Base-by-base conservation (phyloP, 148 eudicot genomes). In the Arctostaphylos glauca region DNA sequence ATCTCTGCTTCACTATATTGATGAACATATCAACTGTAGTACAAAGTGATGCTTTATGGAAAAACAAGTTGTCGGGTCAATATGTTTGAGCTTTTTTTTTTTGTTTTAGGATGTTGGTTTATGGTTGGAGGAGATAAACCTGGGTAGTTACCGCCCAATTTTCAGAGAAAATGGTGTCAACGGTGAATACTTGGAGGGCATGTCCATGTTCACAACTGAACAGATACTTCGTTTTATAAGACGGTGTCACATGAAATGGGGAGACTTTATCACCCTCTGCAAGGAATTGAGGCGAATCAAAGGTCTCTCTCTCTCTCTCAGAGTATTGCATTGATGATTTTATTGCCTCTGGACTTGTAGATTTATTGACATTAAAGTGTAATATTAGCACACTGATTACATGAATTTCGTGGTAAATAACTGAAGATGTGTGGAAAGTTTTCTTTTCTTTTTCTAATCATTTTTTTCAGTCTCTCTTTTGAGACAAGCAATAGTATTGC, bases 191-290 rank as follows among this genome's bases (percentile, higher is more conserved):
- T 90, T 95, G 90, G 98, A 95, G 86, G 96, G 98, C 55, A 94
- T 95, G 98, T 95, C 98, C 50, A 92, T 95, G 98, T 95, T 95
- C 87, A 95, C 98, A 80, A 95, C 97, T 0, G 97, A 95, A 75
- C 97, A 95, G 88, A 95, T 95, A 83, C 98, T 95, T 81, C 85
- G 96, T 80, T 95, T 95, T 89, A 95, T 95, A 76, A 91, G 98
- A 84, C 90, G 94, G 66, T 93, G 98, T 89, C 98, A 93, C 93
- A 95, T 95, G 98, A 93, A 95, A 86, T 95, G 98, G 98, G 98
- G 98, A 25, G 98, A 95, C 81, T 95, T 95, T 84, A 95, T 95
- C 83, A 95, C 94, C 41, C 88, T 95, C 66, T 95, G 98, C 96
- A 95, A 92, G 92, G 98, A 95, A 88, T 89, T 95, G 80, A 94